A percentile compares a stretch with the other conserved stretches of the same genome.
Evolutionary conservation across 2,329 filamentous ascomycete genomes (phyloP).

Genomic region (Rachicladosporium sp.): DNA sequence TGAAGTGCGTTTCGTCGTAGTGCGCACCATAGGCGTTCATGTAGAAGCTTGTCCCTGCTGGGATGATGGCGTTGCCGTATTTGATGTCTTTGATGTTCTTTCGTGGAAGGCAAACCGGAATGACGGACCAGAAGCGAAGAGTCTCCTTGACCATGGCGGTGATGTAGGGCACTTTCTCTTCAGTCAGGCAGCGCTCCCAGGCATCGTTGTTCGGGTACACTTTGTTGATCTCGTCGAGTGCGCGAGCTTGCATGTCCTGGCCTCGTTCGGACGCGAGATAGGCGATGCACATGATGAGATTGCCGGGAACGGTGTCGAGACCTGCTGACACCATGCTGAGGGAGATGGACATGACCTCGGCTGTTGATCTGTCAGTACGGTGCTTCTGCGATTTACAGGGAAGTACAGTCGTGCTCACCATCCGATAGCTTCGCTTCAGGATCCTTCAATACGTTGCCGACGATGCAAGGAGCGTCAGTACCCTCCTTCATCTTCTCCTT

Average conservation of each 20-base stretch:
- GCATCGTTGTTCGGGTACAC: conserved; percentile 62
- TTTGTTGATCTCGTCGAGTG: conserved; percentile 56
- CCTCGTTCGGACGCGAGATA: conserved; percentile 58
- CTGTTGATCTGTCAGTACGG: conserved; percentile 25
- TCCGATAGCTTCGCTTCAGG: conserved; percentile 57
- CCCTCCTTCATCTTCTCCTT: conserved; percentile 49
- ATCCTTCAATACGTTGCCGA: conserved; percentile 57
- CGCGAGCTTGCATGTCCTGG: conserved; percentile 56
- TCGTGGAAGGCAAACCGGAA: conserved; percentile 64
- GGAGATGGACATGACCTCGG: conserved; percentile 67
- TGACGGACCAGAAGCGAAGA: conserved; percentile 65
- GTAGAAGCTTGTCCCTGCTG: conserved; percentile 66
- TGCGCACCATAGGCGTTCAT: conserved; percentile 68
- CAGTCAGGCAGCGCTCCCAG: conserved; percentile 59
- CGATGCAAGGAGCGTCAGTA: conserved; percentile 56
- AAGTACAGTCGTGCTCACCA: conserved; percentile 31
- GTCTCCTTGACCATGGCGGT: conserved; percentile 69
- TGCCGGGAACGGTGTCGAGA: conserved; percentile 67
- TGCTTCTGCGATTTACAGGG: conserved; percentile 10
- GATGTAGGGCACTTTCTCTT: conserved; percentile 66
- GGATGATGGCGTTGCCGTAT: conserved; percentile 55
- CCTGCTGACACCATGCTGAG: conserved; percentile 72
- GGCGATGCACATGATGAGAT: conserved; percentile 66
- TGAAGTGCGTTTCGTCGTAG: conserved; percentile 58
- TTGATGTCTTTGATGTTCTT: conserved; percentile 59